A percentile compares a stretch with the other conserved stretches of the same genome.
These are phyloP conservation scores for Saccharomycopsis sp. DNA, from an alignment of 805 yeast genomes.

Conservation along the genomic window DNA sequence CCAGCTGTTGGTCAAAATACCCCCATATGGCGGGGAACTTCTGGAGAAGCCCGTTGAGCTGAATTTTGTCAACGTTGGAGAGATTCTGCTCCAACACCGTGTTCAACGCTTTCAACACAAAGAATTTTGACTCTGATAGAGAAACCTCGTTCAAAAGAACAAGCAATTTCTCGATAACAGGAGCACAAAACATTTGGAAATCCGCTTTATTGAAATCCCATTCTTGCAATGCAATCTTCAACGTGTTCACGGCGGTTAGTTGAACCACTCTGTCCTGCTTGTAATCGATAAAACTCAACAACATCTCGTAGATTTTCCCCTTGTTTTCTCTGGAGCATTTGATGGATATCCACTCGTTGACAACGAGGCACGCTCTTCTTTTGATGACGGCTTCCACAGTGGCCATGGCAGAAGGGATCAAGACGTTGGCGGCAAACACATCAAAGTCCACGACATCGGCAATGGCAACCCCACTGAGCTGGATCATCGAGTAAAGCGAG, in stretches of 20 bases:
- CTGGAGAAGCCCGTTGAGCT: slow-evolving; percentile 7
- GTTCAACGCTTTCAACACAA: slow-evolving; percentile 39
- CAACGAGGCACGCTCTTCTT: slow-evolving; percentile 67
- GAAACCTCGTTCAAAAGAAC: slow-evolving; percentile 41
- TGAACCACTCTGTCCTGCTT: slow-evolving; percentile 72
- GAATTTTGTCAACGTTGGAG: not conserved
- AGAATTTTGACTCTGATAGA: slow-evolving; percentile 69
- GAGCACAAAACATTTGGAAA: slow-evolving; percentile 57
- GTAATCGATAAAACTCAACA: slow-evolving; percentile 39
- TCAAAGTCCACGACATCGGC: slow-evolving; percentile 62
- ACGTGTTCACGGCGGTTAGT: slow-evolving; percentile 61
- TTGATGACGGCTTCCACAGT: slow-evolving; percentile 51
- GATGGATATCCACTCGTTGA: slow-evolving; percentile 73
- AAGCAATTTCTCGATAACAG: slow-evolving; percentile 41
- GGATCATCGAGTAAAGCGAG: slow-evolving; percentile 74
- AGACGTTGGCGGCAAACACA: slow-evolving; percentile 44
- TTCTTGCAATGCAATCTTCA: slow-evolving; percentile 66
- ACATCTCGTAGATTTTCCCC: slow-evolving; percentile 47
- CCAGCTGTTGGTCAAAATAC: slow-evolving; percentile 30
- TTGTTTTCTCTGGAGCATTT: slow-evolving; percentile 54
- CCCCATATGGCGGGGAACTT: slow-evolving; percentile 29
- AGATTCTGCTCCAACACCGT: slow-evolving; percentile 13
- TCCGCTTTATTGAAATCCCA: slow-evolving; percentile 71
- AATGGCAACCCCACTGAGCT: slow-evolving; percentile 61
- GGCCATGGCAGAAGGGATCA: slow-evolving; percentile 42